Evolutionary conservation across 2,329 filamentous ascomycete species (phyloP).

Genomic region (Pestalotiopsis sp.): DNA sequence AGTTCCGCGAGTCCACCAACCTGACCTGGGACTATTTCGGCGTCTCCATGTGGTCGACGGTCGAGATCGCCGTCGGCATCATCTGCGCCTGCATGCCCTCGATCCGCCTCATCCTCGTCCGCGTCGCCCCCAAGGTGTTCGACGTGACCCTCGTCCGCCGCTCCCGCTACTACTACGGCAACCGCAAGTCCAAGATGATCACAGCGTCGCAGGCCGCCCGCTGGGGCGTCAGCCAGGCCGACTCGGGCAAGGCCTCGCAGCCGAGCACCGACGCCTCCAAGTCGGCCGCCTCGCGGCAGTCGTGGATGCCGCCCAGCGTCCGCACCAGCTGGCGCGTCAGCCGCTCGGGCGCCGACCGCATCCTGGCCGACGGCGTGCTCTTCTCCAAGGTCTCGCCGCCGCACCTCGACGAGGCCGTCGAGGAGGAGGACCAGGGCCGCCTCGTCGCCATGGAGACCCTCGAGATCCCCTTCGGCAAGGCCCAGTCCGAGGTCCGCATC

Average conservation of each 20-base stretch:
- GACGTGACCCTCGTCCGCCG: neutral
- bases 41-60: constrained; percentile 34
- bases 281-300: constrained; percentile 6
- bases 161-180: constrained; percentile 4
- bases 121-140: constrained; percentile 12
- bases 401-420: neutral
- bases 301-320: constrained; percentile 2
- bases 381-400: neutral
- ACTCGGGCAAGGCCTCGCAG: neutral
- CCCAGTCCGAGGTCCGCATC: neutral
- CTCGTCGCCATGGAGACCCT: constrained; percentile 3
- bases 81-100: constrained; percentile 18
- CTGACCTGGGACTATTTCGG: constrained; percentile 32
- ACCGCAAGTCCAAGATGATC: neutral
- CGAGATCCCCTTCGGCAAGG: neutral
- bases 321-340: constrained; percentile 5
- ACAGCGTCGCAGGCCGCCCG: neutral
- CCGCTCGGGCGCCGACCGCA: neutral
- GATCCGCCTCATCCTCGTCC: constrained; percentile 14
- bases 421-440: neutral
- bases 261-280: neutral
- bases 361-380: constrained; percentile 1
- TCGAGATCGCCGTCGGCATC: constrained; percentile 33
- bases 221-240: neutral
- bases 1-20: constrained; percentile 31